Percentiles rank a stretch among this genome's conserved stretches.
Evolutionary conservation across 768 basidiomycete species (phyloP).

Genomic region (Lepiota venenata): DNA sequence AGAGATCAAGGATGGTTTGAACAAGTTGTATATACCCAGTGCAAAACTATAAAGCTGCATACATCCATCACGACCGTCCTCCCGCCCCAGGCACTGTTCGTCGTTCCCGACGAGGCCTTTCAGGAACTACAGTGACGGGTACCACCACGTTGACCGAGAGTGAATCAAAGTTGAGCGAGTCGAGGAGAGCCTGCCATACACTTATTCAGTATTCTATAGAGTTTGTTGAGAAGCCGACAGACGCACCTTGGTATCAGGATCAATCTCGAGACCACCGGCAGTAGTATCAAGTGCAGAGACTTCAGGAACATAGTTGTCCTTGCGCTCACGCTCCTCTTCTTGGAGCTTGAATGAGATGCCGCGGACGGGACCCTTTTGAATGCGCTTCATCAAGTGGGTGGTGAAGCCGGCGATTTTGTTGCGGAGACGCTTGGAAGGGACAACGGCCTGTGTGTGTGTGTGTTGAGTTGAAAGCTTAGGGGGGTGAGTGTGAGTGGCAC

Average conservation of each 20-base stretch:
- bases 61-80: conserved; percentile 31
- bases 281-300: conserved; percentile 91
- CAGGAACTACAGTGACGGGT: conserved; percentile 61
- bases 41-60: conserved; percentile 17
- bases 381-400: conserved; percentile 99
- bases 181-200: conserved; percentile 93
- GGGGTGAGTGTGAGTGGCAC: conserved; percentile 13
- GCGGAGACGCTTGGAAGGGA: conserved; percentile 97
- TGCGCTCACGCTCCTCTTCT: conserved; percentile 98
- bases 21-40: conserved; percentile 25
- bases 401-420: conserved; percentile 99
- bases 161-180: conserved; percentile 91
- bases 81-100: conserved; percentile 82
- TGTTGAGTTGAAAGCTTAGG: neutral
- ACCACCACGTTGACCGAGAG: conserved; percentile 71
- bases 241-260: conserved; percentile 91
- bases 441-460: conserved; percentile 62
- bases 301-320: conserved; percentile 99
- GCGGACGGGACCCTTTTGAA: conserved; percentile 95
- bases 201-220: no score
- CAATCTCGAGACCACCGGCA: conserved; percentile 76
- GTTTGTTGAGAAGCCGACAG: no score
- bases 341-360: conserved; percentile 99
- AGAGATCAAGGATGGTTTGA: conserved; percentile 43
- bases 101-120: conserved; percentile 75